Evolutionary conservation across 2,329 filamentous ascomycete genomes (phyloP), one percentile per base, ranked within the genome.

Genomic region (Xylariales sp.): DNA sequence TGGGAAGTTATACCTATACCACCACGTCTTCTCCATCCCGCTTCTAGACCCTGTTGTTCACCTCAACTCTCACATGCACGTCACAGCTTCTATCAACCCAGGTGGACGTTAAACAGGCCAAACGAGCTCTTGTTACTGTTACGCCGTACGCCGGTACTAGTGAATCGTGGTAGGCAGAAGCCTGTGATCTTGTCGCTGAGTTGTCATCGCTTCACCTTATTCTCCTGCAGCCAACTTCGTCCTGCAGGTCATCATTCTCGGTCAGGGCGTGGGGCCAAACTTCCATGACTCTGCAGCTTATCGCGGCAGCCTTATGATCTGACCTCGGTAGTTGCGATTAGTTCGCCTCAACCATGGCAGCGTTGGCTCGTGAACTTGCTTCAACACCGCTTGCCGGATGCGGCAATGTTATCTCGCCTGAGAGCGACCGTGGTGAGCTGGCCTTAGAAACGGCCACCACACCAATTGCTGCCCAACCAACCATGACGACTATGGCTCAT

Each of bases 251-350:
- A 34, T 49, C 53, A 3, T 30, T 57, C 54, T 63, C 62, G 54
- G 58, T 43, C 16, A 59, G 39, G 46, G 18, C 45, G 36, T 69
- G 61, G 59, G 70, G 63, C 52, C 66, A 30, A 34, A 46, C 57
- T 67, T 75, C 58, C 74, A 75, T 61, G 36, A 48, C 39, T 34
- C 18, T 64, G 72, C 78, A 77, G 67, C 75, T 77, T 75, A 75
- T 77, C 75, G 73, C 72, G 72, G 75, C 78, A 77, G 75, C 76
- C 76, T 75, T 74, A 72, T 69, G 75, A 76, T 72, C 73, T 78
- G 70, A 74, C 75, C 62, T 74, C 77, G 69, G 64, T 66, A 62
- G 71, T 65, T 61, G 69, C 69, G 58, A 67, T 66, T 69, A 39
- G 54, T 50, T 56, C 41, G 57, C 70, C 70, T 70, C 55, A 63